Percentiles rank a stretch among this genome's conserved stretches.
phyloP scores from a whole-genome alignment of 1,284 basidiomycete genomes.

The Malassezia dermatis region DNA sequence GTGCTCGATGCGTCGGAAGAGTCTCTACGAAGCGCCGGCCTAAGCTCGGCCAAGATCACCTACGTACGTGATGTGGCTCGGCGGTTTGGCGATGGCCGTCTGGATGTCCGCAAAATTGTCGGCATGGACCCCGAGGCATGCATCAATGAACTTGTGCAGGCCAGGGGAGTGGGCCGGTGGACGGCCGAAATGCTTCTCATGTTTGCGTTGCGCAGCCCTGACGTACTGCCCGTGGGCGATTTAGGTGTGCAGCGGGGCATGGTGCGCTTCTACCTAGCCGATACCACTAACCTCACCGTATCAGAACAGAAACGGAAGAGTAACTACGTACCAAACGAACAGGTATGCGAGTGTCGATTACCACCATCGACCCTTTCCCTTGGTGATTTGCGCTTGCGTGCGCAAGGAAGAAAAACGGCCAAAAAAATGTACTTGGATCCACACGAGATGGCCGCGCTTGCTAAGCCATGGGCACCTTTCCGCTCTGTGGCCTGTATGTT shows the following conservation, averaged over 20 bases:
- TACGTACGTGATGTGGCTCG: conserved; percentile 40
- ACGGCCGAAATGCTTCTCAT: conserved; percentile 46
- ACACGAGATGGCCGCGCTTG: conserved; percentile 38
- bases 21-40: conserved; percentile 31
- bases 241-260: conserved; percentile 45
- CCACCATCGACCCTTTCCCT: conserved; percentile 14
- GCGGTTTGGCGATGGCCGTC: conserved; percentile 34
- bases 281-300: conserved; percentile 24
- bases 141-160: conserved; percentile 31
- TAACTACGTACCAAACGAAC: background rate
- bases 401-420: conserved; percentile 39
- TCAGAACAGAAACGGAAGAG: conserved; percentile 27
- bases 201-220: conserved; percentile 40
- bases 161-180: conserved; percentile 44
- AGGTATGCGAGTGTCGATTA: conserved; percentile 8
- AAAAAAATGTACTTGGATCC: conserved; percentile 38
- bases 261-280: conserved; percentile 32
- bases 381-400: conserved; percentile 23
- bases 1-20: conserved; percentile 29
- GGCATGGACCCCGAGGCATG: conserved; percentile 32
- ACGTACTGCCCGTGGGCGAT: conserved; percentile 40
- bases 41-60: conserved; percentile 38
- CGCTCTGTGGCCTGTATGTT: conserved; percentile 37
- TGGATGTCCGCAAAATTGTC: conserved; percentile 35
- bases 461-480: conserved; percentile 34